Conservation (phyloP, 768 basidiomycete species). For the Lentinula raphanica region DNA sequence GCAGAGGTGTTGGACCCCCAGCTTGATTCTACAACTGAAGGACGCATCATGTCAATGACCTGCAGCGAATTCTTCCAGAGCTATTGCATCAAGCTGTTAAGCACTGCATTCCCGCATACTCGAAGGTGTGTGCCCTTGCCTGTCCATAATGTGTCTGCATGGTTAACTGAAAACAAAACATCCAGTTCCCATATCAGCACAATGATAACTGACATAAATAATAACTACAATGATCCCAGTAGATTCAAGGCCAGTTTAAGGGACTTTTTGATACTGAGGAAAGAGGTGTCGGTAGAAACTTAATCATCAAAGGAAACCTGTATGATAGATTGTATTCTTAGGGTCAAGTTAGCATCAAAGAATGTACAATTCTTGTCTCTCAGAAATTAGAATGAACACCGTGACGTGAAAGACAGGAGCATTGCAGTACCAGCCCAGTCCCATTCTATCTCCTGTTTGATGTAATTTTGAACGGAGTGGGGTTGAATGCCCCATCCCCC, state of each 20-base stretch:
- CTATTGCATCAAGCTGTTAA: slow-evolving; percentile 3
- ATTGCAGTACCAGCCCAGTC: too few species aligned
- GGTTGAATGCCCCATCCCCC: too few species aligned
- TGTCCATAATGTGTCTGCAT: not conserved
- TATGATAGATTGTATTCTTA: too few species aligned
- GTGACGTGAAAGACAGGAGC: too few species aligned
- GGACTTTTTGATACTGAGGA: slow-evolving; percentile 2
- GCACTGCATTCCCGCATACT: not conserved
- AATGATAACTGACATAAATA: not conserved
- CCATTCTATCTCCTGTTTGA: too few species aligned
- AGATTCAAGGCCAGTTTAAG: not conserved
- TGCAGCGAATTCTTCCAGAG: not conserved
- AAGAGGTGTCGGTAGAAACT: not conserved
- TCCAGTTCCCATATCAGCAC: not conserved
- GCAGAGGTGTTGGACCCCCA: slow-evolving; percentile 47
- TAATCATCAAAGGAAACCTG: too few species aligned
- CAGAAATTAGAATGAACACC: too few species aligned
- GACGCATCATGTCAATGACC: too few species aligned
- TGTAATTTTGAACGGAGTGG: too few species aligned
- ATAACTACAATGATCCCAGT: not conserved
- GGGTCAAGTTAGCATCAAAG: too few species aligned
- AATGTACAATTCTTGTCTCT: too few species aligned
- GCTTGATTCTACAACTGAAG: not conserved
- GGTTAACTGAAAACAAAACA: not conserved
- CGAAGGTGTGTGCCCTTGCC: not conserved